These are phyloP conservation scores for Arthrocladium fulminans DNA, from an alignment of 2,329 filamentous ascomycete species.

Conservation along the genomic window DNA sequence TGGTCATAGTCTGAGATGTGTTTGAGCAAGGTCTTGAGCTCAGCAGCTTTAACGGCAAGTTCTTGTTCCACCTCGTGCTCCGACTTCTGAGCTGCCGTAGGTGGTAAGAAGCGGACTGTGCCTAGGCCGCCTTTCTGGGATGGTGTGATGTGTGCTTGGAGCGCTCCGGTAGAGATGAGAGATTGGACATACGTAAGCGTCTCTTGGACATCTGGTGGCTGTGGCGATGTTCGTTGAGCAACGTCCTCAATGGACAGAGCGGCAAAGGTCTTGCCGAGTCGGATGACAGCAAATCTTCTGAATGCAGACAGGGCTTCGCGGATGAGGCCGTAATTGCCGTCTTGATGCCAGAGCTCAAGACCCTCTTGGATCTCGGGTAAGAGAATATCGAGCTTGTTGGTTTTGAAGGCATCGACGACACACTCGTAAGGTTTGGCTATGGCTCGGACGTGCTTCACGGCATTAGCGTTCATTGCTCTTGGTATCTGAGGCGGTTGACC, in stretches of 20 bases:
- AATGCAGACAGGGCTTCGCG: slow-evolving; percentile 61
- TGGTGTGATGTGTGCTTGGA: slow-evolving; percentile 45
- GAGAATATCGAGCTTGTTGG: slow-evolving; percentile 49
- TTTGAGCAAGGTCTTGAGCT: slow-evolving; percentile 43
- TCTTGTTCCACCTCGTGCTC: slow-evolving; percentile 33
- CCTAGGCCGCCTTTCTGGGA: slow-evolving; percentile 28
- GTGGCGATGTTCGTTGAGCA: slow-evolving; percentile 27
- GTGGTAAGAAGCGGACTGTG: slow-evolving; percentile 47
- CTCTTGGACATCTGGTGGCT: slow-evolving; percentile 22
- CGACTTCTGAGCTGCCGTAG: slow-evolving; percentile 27
- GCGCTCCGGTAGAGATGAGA: slow-evolving; percentile 42
- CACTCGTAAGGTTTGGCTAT: slow-evolving; percentile 62
- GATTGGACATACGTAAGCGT: slow-evolving; percentile 30
- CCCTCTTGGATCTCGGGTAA: slow-evolving; percentile 56
- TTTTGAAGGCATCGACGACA: slow-evolving; percentile 61
- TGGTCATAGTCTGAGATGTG: slow-evolving; percentile 48
- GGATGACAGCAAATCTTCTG: slow-evolving; percentile 65
- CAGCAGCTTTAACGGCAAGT: slow-evolving; percentile 42
- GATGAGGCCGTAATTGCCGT: slow-evolving; percentile 66
- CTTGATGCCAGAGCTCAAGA: slow-evolving; percentile 53
- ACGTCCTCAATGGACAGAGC: slow-evolving; percentile 49
- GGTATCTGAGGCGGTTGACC: slow-evolving; percentile 53
- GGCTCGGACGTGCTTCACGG: slow-evolving; percentile 49
- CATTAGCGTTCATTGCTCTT: slow-evolving; percentile 44
- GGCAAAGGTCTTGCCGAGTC: slow-evolving; percentile 63